Conservation (phyloP, 2,329 filamentous ascomycete genomes). For the Aspergillus sp. region DNA sequence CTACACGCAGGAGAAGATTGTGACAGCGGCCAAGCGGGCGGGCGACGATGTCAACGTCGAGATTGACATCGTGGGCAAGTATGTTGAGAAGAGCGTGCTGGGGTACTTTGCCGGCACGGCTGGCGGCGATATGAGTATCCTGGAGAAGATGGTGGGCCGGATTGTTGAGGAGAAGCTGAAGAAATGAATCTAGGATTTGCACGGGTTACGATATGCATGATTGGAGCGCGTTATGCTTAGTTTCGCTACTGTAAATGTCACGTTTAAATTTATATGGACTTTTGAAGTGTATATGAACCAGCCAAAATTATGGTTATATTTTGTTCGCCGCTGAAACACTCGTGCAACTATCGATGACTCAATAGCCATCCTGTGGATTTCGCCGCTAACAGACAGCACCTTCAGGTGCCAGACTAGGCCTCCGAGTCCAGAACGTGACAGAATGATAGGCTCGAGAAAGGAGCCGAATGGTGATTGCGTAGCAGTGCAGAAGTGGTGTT, state of each 20-base stretch:
- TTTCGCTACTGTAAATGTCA: background rate
- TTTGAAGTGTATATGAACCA: background rate
- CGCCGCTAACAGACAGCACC: too few relatives aligned
- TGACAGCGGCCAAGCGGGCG: slow-evolving; percentile 71
- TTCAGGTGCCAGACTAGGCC: too few relatives aligned
- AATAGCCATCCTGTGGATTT: background rate
- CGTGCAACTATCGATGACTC: background rate
- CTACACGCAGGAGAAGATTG: slow-evolving; percentile 91
- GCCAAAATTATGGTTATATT: slow-evolving; percentile 1
- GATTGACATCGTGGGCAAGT: slow-evolving; percentile 76
- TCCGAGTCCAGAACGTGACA: too few relatives aligned
- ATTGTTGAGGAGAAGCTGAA: slow-evolving; percentile 70
- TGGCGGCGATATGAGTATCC: slow-evolving; percentile 46
- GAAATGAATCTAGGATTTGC: slow-evolving; percentile 16
- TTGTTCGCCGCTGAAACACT: background rate
- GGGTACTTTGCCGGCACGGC: slow-evolving; percentile 63
- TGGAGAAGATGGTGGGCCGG: slow-evolving; percentile 71
- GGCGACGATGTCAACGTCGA: slow-evolving; percentile 88
- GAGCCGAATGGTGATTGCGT: too few relatives aligned
- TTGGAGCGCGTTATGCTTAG: too few relatives aligned
- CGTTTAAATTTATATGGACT: background rate
- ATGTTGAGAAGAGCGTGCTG: slow-evolving; percentile 73
- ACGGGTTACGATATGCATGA: too few relatives aligned
- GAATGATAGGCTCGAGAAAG: too few relatives aligned
- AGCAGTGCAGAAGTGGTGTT: too few relatives aligned